phyloP scores from a whole-genome alignment of 305 asterid genomes.

The Fraxinus baroniana region DNA sequence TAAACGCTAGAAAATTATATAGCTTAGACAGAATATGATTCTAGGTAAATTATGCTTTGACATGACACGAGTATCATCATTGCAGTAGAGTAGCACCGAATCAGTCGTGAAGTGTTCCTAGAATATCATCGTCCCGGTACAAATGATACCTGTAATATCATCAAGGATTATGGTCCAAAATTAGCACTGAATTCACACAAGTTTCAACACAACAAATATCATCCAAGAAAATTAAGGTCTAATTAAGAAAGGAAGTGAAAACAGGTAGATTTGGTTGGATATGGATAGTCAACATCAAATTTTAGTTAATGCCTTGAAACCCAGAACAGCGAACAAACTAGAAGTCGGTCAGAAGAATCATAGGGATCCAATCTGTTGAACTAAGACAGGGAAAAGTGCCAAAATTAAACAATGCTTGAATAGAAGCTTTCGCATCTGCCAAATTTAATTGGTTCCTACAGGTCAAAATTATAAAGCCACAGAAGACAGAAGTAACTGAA shows the following conservation, averaged over 20 bases:
- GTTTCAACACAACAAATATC: background rate
- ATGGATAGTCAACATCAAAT: background rate
- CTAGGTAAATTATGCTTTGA: slow-evolving; percentile 2
- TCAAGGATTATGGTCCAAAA: background rate
- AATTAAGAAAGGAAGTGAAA: background rate
- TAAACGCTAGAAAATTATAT: slow-evolving; percentile 4
- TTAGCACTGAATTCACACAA: slow-evolving; percentile 6
- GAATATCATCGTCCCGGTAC: slow-evolving; percentile 62
- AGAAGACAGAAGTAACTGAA: background rate
- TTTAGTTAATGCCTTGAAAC: background rate
- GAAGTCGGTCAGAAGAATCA: background rate
- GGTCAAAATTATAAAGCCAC: background rate
- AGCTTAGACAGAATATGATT: slow-evolving; percentile 2
- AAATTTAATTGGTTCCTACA: background rate
- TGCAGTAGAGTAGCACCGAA: background rate
- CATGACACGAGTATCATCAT: slow-evolving; percentile 16
- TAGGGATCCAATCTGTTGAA: background rate
- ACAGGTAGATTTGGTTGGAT: background rate
- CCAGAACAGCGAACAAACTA: background rate
- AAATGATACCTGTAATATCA: slow-evolving; percentile 53
- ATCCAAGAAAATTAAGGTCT: background rate
- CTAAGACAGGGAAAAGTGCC: background rate
- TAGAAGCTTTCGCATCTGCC: background rate
- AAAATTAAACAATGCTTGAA: background rate
- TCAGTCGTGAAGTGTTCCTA: slow-evolving; percentile 54